Conservation (phyloP, 805 yeast species). For the Kluyveromyces wickerhamii region DNA sequence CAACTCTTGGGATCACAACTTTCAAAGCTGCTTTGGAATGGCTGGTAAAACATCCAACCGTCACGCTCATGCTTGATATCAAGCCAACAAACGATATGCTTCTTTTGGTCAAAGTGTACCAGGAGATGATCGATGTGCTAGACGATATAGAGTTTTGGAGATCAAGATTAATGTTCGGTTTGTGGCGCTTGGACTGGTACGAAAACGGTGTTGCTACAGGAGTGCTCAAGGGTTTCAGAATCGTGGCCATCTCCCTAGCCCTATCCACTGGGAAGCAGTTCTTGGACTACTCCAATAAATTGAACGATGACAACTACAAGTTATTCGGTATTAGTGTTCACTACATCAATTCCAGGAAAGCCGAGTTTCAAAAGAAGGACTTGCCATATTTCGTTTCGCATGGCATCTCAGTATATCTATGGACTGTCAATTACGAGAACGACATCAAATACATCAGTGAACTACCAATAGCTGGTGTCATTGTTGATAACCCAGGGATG, state of each 20-base stretch:
- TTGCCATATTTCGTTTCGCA: conserved; percentile 27
- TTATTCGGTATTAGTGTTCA: conserved; percentile 48
- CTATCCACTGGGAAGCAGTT: conserved; percentile 28
- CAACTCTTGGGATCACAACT: conserved; percentile 35
- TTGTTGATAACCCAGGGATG: conserved; percentile 25
- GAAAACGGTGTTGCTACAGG: conserved; percentile 34
- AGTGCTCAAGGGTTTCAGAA: conserved; percentile 30
- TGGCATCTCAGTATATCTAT: conserved; percentile 35
- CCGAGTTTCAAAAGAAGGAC: conserved; percentile 24
- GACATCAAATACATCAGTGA: conserved; percentile 24
- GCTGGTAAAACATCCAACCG: conserved; percentile 29
- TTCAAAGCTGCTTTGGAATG: conserved; percentile 35
- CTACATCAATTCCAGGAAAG: conserved; percentile 39
- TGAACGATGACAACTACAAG: conserved; percentile 38
- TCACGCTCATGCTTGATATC: conserved; percentile 42
- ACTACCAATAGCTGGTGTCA: conserved; percentile 26
- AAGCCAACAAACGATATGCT: conserved; percentile 39
- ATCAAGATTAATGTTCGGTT: conserved; percentile 39
- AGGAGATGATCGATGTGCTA: conserved; percentile 30
- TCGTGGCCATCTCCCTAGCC: conserved; percentile 32
- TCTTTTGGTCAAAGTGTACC: conserved; percentile 34
- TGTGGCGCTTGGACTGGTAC: conserved; percentile 44
- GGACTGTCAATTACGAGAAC: conserved; percentile 43
- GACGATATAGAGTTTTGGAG: conserved; percentile 40
- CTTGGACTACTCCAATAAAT: conserved; percentile 31